A percentile compares a stretch with the other conserved stretches of the same genome.
These are phyloP conservation scores for Penicillium sp. DNA, from an alignment of 2,329 filamentous ascomycete species.

Conservation along the genomic window DNA sequence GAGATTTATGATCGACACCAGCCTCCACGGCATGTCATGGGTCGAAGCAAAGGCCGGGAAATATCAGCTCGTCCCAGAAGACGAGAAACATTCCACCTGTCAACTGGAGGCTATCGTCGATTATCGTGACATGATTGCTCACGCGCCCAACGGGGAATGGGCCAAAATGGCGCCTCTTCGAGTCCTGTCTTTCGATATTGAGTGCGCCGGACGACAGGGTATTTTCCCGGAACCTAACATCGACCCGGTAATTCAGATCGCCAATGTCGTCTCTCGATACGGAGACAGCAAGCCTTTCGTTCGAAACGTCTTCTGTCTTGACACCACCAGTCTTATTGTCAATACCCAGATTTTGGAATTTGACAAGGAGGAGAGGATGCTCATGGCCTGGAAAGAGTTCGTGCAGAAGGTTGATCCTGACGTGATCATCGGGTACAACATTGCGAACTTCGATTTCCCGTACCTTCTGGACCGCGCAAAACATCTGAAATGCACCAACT, in stretches of 20 bases:
- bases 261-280: constrained; percentile 89
- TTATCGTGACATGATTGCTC: constrained; percentile 77
- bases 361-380: constrained; percentile 75
- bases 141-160: constrained; percentile 88
- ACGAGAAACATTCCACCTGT: constrained; percentile 78
- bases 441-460: constrained; percentile 96
- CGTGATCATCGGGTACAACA: constrained; percentile 98
- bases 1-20: constrained; percentile 96
- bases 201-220: constrained; percentile 94
- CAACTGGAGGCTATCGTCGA: constrained; percentile 89
- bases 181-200: constrained; percentile 95
- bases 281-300: constrained; percentile 95
- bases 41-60: constrained; percentile 73
- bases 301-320: constrained; percentile 91
- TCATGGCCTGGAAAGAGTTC: constrained; percentile 89
- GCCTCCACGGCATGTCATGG: constrained; percentile 95
- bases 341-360: constrained; percentile 90
- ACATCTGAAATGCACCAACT: constrained; percentile 71
- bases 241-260: constrained; percentile 96
- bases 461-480: constrained; percentile 86
- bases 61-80: constrained; percentile 63
- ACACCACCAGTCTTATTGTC: constrained; percentile 87
- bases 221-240: constrained; percentile 90
- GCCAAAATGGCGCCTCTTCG: constrained; percentile 94
- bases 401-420: constrained; percentile 87